These are phyloP conservation scores for Castanea mollissima DNA, from an alignment of 306 rosid species.

Conservation along the genomic window DNA sequence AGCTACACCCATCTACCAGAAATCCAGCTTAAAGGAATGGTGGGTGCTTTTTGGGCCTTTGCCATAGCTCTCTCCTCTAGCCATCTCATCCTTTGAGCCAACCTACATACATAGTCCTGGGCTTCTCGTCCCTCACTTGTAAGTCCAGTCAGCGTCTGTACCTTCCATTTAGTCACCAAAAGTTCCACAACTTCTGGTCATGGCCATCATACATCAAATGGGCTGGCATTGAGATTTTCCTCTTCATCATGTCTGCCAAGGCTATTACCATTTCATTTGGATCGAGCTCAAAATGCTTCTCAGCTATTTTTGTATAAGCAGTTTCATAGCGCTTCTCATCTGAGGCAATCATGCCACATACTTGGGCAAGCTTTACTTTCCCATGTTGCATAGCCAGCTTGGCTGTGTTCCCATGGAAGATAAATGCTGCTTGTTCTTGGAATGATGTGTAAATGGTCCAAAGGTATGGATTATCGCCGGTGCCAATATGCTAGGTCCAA, in stretches of 20 bases:
- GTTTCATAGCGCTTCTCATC: slow-evolving; percentile 91
- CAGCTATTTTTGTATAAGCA: slow-evolving; percentile 76
- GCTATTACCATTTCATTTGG: slow-evolving; percentile 66
- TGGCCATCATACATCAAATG: slow-evolving; percentile 86
- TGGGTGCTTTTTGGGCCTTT: slow-evolving; percentile 44
- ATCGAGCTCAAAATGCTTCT: slow-evolving; percentile 69
- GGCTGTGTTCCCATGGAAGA: no score
- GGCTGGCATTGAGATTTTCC: slow-evolving; percentile 80
- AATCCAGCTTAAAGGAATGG: slow-evolving; percentile 60
- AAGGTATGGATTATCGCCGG: no score
- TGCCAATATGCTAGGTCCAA: no score
- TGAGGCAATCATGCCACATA: slow-evolving; percentile 76
- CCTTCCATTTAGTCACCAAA: slow-evolving; percentile 79
- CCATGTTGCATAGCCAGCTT: no score
- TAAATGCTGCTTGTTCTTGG: no score
- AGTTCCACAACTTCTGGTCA: slow-evolving; percentile 63
- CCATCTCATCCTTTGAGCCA: slow-evolving; percentile 64
- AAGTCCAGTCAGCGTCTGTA: slow-evolving; percentile 54
- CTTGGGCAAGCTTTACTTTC: background rate
- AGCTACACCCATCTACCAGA: slow-evolving; percentile 28
- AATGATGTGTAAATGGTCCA: no score
- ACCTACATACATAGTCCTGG: slow-evolving; percentile 68
- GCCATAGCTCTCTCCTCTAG: slow-evolving; percentile 74
- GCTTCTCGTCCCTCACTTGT: slow-evolving; percentile 71
- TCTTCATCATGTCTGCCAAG: slow-evolving; percentile 86